A percentile compares a stretch with the other conserved stretches of the same genome.
phyloP scores from a whole-genome alignment of 2,329 filamentous ascomycete genomes.

The Fusarium acutatum region DNA sequence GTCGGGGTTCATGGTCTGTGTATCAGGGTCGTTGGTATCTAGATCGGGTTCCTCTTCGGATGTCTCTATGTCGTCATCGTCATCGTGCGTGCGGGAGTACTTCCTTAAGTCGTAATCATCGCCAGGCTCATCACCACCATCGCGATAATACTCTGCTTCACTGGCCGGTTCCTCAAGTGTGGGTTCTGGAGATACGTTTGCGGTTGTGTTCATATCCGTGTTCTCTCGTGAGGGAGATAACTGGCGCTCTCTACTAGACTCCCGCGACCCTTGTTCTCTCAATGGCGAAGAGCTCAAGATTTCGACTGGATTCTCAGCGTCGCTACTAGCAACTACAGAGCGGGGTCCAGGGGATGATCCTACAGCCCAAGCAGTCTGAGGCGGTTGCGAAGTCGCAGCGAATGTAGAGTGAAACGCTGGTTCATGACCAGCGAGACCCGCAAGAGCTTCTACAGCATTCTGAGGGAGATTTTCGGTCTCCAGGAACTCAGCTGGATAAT shows the following conservation, averaged over 20 bases:
- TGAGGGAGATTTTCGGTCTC: slow-evolving; percentile 12
- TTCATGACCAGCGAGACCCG: slow-evolving; percentile 14
- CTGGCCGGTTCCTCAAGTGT: slow-evolving; percentile 18
- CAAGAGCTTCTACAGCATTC: slow-evolving; percentile 9
- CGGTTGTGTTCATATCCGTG: neutral
- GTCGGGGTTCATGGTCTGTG: slow-evolving; percentile 34
- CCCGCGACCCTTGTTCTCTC: slow-evolving; percentile 19
- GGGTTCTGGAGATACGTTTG: slow-evolving; percentile 5
- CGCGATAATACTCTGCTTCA: slow-evolving; percentile 35
- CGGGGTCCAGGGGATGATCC: slow-evolving; percentile 4
- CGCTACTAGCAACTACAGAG: slow-evolving; percentile 17
- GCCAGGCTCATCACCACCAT: slow-evolving; percentile 43
- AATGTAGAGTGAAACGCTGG: slow-evolving; percentile 18
- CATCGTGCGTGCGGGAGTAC: slow-evolving; percentile 44
- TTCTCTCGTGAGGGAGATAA: slow-evolving; percentile 10
- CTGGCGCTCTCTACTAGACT: slow-evolving; percentile 1
- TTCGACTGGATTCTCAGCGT: slow-evolving; percentile 34
- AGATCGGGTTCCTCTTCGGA: slow-evolving; percentile 42
- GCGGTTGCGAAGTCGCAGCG: neutral
- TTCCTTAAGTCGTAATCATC: slow-evolving; percentile 48
- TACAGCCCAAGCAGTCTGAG: slow-evolving; percentile 19
- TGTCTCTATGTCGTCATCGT: slow-evolving; percentile 46
- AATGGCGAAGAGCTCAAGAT: slow-evolving; percentile 36
- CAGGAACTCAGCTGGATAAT: slow-evolving; percentile 38
- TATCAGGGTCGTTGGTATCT: slow-evolving; percentile 38